Conservation (phyloP, 345 rosid species). For the Ceriops tagal region DNA sequence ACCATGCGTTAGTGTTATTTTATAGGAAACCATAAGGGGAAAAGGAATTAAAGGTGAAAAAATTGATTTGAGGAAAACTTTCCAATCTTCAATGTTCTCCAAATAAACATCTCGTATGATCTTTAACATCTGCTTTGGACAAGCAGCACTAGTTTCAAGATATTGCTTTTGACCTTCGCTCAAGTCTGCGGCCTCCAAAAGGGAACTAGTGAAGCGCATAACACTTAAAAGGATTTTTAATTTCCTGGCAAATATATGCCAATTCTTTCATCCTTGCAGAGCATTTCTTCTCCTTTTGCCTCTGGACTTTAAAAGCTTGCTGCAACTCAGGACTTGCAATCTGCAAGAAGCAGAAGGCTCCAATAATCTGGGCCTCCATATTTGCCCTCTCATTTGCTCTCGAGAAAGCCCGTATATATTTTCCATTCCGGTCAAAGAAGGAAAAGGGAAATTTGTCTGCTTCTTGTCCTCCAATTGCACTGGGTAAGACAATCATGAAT, state of each 20-base stretch:
- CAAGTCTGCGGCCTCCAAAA: slow-evolving; percentile 65
- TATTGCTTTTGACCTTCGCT: slow-evolving; percentile 83
- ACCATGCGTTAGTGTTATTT: no score
- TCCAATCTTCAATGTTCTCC: slow-evolving; percentile 78
- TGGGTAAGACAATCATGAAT: slow-evolving; percentile 88
- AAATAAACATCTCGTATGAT: slow-evolving; percentile 60
- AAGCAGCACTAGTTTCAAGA: slow-evolving; percentile 77
- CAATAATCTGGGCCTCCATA: slow-evolving; percentile 64
- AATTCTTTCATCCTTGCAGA: slow-evolving; percentile 72
- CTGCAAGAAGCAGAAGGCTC: slow-evolving; percentile 97
- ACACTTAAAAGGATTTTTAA: slow-evolving; percentile 75
- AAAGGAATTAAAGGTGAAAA: neutral
- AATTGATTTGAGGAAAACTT: slow-evolving; percentile 20
- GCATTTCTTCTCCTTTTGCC: slow-evolving; percentile 60
- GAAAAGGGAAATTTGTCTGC: slow-evolving; percentile 71
- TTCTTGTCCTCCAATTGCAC: slow-evolving; percentile 81
- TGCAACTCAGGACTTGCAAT: slow-evolving; percentile 91
- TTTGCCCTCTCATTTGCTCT: slow-evolving; percentile 80
- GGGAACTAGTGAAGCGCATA: slow-evolving; percentile 65
- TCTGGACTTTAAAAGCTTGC: slow-evolving; percentile 68
- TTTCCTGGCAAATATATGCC: slow-evolving; percentile 72
- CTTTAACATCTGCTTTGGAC: slow-evolving; percentile 79
- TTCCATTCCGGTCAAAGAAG: slow-evolving; percentile 72
- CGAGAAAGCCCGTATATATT: slow-evolving; percentile 68
- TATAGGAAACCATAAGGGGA: no score